These are phyloP conservation scores for Lentithecium fluviatile DNA, from an alignment of 495 filamentous ascomycete genomes.

Conservation along the genomic window DNA sequence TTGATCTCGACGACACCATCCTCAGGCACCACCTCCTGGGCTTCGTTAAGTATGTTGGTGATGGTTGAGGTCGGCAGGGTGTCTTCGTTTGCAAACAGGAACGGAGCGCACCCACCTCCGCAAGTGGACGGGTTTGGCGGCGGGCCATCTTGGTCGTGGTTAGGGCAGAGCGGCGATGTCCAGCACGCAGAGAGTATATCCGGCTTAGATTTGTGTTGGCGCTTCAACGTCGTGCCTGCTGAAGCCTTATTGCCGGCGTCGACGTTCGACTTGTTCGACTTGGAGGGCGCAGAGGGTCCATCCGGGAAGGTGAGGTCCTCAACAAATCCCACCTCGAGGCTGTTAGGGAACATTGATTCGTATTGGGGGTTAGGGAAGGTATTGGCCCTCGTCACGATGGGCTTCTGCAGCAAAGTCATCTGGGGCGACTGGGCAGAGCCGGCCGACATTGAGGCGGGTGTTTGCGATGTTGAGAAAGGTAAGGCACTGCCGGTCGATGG, in stretches of 20 bases:
- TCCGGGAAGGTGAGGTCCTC: slow-evolving; percentile 35
- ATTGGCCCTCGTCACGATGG: slow-evolving; percentile 8
- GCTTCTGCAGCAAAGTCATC: slow-evolving; percentile 4
- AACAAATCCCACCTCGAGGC: slow-evolving; percentile 27
- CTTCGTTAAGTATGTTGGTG: slow-evolving; percentile 1
- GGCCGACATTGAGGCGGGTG: slow-evolving; percentile 16
- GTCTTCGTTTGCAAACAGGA: slow-evolving; percentile 33
- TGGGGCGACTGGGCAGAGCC: slow-evolving; percentile 16
- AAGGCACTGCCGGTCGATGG: slow-evolving; percentile 8
- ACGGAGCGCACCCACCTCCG: slow-evolving; percentile 35
- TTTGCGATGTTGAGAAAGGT: slow-evolving; percentile 14
- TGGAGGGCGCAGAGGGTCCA: slow-evolving; percentile 15
- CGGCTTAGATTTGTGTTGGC: slow-evolving; percentile 19
- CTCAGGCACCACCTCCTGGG: slow-evolving; percentile 22
- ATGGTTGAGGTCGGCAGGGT: slow-evolving; percentile 19
- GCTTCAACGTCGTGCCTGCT: slow-evolving; percentile 23
- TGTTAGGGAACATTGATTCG: slow-evolving; percentile 34
- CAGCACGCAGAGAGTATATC: slow-evolving; percentile 37
- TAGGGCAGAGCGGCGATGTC: slow-evolving; percentile 39
- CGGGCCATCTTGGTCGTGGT: slow-evolving; percentile 33
- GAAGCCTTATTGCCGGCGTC: not conserved
- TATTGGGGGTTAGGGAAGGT: slow-evolving; percentile 29
- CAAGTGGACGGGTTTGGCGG: slow-evolving; percentile 35
- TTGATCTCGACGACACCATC: slow-evolving; percentile 36
- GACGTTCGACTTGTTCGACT: slow-evolving; percentile 7